Conservation (phyloP, 805 yeast genomes). For the Metschnikowia noctiluminum region DNA sequence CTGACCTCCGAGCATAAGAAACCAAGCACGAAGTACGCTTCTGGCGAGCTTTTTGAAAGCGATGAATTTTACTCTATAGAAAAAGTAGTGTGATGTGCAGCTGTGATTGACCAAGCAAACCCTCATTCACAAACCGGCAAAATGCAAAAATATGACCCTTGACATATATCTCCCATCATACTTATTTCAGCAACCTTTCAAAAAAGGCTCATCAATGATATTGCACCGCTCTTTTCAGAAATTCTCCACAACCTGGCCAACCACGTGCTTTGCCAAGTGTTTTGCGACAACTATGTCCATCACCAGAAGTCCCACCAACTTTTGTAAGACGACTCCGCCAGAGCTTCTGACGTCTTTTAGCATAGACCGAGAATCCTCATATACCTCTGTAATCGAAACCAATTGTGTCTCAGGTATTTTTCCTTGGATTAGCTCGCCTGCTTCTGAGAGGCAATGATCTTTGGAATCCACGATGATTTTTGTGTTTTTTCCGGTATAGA, state of each 20-base stretch:
- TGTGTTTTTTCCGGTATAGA: conserved; percentile 30
- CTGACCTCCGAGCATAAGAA: no score
- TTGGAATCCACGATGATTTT: conserved; percentile 58
- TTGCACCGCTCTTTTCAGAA: conserved; percentile 3
- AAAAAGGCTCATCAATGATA: no score
- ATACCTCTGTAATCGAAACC: conserved; percentile 44
- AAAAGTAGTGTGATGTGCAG: no score
- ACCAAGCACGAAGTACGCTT: no score
- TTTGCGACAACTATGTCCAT: conserved; percentile 61
- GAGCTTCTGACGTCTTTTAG: conserved; percentile 7
- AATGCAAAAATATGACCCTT: no score
- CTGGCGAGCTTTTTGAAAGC: no score
- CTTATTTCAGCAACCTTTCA: no score
- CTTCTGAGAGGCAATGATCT: conserved; percentile 54
- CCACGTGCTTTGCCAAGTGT: conserved; percentile 28
- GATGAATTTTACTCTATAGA: no score
- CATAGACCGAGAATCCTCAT: conserved; percentile 5
- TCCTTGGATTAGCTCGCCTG: conserved; percentile 60
- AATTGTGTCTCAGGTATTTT: conserved; percentile 36
- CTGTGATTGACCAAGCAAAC: no score
- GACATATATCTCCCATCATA: no score
- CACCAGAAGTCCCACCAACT: conserved; percentile 60
- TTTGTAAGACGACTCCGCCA: conserved; percentile 40
- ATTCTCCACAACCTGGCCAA: conserved; percentile 10
- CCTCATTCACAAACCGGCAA: no score